Evolutionary conservation across 208 protist genomes (phyloP), one percentile per base, ranked within the genome.

Genomic region (Porcisia deanei): DNA sequence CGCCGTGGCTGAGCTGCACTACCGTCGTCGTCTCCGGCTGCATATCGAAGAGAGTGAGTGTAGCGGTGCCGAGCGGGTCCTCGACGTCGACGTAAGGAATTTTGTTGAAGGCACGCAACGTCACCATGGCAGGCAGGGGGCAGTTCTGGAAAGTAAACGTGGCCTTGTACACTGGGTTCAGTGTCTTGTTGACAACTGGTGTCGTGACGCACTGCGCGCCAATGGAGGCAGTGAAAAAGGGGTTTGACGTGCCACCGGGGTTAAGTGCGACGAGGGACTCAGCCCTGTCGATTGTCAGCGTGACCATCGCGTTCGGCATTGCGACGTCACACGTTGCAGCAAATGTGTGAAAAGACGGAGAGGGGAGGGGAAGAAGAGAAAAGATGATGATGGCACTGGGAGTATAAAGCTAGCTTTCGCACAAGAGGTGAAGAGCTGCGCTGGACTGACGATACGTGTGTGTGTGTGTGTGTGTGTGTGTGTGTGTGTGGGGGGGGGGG

Each of bases 241-340:
- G 88, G 82, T 96, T 96, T 16, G 89, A 94, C 47, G 85, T 91
- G 71, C 88, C 88, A 65, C 83, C 89, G 0, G 88, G 75, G 81
- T 92, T 91, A 55, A 93, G 75, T n/a, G 73, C 86, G 39, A 96
- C 67, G 45, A 96, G 86, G 34, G 73, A 83, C 72, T 89, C 89
- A 2, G 88, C 91, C 55, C 81, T 81, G 79, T 87, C 81, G 12
- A 94, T 76, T 3, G 80, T 89, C 52, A 94, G 76, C 43, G 75
- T 79, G 25, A 94, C 77, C 10, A 76, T 65, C 3, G 77, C 77
- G 59, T 63, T 84, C 39, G 77, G 47, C 80, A 85, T 80, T 10
- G 16, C 45, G 16, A 30, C 34, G 53, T 66, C 30, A 73, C 55
- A 64, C 14, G 25, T n/a, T 22, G 59, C 10, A 25, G 59, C 59